Conservation (phyloP, 2,329 filamentous ascomycete species). For the Fusarium temperatum region DNA sequence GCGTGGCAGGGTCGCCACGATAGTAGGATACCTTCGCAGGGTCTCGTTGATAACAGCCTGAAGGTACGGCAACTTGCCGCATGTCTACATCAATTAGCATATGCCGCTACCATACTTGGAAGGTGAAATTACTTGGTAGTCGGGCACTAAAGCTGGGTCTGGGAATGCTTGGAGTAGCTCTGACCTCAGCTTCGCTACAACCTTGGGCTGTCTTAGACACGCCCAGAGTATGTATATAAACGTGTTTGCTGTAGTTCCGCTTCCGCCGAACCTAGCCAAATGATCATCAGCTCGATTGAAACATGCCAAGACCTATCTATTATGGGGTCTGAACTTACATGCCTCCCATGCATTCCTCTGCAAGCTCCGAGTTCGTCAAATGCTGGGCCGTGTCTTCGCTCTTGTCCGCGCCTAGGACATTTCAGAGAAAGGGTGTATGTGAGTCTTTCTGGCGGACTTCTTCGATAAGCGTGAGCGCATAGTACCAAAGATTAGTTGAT, state of each 20-base stretch:
- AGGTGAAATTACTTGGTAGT: not conserved
- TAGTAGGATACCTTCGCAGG: not conserved
- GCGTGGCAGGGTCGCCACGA: not conserved
- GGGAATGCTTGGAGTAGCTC: not conserved
- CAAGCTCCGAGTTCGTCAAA: not conserved
- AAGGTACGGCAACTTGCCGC: not conserved
- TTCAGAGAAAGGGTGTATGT: not conserved
- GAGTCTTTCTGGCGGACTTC: not conserved
- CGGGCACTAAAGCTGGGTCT: not conserved
- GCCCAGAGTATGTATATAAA: not conserved
- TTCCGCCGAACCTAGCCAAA: not conserved
- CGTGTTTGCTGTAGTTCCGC: not conserved
- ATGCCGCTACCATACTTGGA: rapidly evolving
- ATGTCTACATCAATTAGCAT: not conserved
- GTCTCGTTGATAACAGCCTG: not conserved
- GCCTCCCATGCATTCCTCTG: not conserved
- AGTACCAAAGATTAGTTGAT: not conserved
- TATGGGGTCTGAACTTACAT: not conserved
- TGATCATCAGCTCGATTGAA: not conserved
- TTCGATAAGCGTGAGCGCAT: not conserved
- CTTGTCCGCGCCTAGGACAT: not conserved
- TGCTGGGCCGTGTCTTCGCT: not conserved
- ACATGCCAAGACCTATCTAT: not conserved
- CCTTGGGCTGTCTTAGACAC: not conserved
- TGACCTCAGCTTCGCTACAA: not conserved